Conservation (phyloP, 2,329 filamentous ascomycete genomes). For the Alternaria dauci region DNA sequence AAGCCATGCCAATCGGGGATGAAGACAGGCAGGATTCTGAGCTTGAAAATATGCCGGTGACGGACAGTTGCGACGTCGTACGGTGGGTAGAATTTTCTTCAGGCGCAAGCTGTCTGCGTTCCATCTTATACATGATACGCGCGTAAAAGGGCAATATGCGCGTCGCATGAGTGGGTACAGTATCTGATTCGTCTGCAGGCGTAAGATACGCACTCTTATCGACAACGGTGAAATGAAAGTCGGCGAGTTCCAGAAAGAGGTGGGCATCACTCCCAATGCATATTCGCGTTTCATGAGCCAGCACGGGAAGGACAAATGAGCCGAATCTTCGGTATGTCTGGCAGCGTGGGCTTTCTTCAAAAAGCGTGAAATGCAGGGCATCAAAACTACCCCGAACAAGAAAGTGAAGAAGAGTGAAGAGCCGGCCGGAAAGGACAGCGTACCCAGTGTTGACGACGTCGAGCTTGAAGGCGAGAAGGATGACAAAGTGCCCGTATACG, state of each 20-base stretch:
- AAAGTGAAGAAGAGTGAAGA: constrained; percentile 20
- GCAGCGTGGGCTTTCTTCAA: constrained; percentile 56
- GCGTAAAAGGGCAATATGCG: background rate
- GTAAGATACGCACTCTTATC: constrained; percentile 55
- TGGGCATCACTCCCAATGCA: constrained; percentile 48
- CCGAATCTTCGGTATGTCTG: constrained; percentile 37
- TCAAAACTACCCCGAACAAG: constrained; percentile 42
- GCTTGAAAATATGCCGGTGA: constrained; percentile 24
- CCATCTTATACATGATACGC: background rate
- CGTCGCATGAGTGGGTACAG: background rate
- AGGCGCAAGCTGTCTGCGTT: background rate
- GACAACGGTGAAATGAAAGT: constrained; percentile 57
- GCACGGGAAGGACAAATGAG: constrained; percentile 52
- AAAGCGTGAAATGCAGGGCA: constrained; percentile 59
- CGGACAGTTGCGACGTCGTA: constrained; percentile 32
- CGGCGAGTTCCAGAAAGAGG: constrained; percentile 53
- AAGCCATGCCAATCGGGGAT: constrained; percentile 8
- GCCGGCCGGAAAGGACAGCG: constrained; percentile 18
- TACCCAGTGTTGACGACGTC: constrained; percentile 50
- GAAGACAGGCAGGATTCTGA: constrained; percentile 11
- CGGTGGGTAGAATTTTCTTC: constrained; percentile 12
- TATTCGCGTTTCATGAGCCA: constrained; percentile 61
- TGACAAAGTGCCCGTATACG: constrained; percentile 58
- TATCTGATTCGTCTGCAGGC: constrained; percentile 14
- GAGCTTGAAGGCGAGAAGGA: constrained; percentile 59